Conservation (phyloP, 768 basidiomycete genomes). For the Rhizopogon vulgaris region DNA sequence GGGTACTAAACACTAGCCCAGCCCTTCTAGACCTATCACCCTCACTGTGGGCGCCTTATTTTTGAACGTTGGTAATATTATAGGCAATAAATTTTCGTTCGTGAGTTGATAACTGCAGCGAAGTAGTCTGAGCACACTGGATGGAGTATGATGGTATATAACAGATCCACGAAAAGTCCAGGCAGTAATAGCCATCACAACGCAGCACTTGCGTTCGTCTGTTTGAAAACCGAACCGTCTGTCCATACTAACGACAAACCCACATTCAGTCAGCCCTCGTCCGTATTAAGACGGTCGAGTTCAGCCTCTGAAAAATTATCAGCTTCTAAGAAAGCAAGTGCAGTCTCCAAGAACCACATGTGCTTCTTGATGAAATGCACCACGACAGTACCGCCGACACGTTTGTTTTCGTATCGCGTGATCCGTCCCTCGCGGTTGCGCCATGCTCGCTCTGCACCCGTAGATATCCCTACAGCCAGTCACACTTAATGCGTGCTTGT, state of each 20-base stretch:
- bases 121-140: neutral
- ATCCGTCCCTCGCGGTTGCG: conserved; percentile 62
- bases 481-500: neutral
- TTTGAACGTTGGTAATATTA: neutral
- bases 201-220: conserved; percentile 6
- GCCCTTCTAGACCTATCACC: neutral
- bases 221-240: conserved; percentile 17
- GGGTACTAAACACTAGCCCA: conserved; percentile 16
- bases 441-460: conserved; percentile 65
- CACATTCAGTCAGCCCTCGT: conserved; percentile 11
- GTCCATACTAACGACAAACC: conserved; percentile 25
- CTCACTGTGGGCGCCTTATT: neutral
- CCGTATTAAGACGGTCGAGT: conserved; percentile 10
- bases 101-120: neutral
- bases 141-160: neutral
- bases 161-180: neutral
- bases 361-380: conserved; percentile 98
- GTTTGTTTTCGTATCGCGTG: conserved; percentile 56
- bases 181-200: neutral
- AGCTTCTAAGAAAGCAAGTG: conserved; percentile 79
- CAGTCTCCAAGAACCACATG: conserved; percentile 95
- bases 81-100: neutral
- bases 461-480: conserved; percentile 41
- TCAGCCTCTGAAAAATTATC: conserved; percentile 56
- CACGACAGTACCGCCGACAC: conserved; percentile 88